Conservation (phyloP, 176 grass and related monocot genomes). For the Zea mays region Zm-B73-REFERENCE-NAM-5.0 NC_050104.1:153848001-153848500, state of each 20-base stretch:
- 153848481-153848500: background rate
- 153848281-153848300: conserved; percentile 25
- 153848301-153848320: conserved; percentile 10
- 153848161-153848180: conserved; percentile 34
- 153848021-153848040: conserved; percentile 15
- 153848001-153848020: background rate
- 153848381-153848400: conserved; percentile 41
- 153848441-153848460: background rate
- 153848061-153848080: conserved; percentile 30
- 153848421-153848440: conserved; percentile 9
- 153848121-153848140: conserved; percentile 31
- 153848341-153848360: conserved; percentile 35
- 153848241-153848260: conserved; percentile 53
- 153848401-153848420: conserved; percentile 33
- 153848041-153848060: conserved; percentile 34
- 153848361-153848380: conserved; percentile 43
- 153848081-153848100: conserved; percentile 27
- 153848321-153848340: conserved; percentile 24
- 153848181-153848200: conserved; percentile 25
- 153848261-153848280: conserved; percentile 47
- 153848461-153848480: background rate
- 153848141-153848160: conserved; percentile 28
- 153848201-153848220: conserved; percentile 41
- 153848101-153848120: conserved; percentile 15
- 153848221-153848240: conserved; percentile 27